These are phyloP conservation scores for Ogataea henricii DNA, from an alignment of 805 yeast genomes.

Conservation along the genomic window DNA sequence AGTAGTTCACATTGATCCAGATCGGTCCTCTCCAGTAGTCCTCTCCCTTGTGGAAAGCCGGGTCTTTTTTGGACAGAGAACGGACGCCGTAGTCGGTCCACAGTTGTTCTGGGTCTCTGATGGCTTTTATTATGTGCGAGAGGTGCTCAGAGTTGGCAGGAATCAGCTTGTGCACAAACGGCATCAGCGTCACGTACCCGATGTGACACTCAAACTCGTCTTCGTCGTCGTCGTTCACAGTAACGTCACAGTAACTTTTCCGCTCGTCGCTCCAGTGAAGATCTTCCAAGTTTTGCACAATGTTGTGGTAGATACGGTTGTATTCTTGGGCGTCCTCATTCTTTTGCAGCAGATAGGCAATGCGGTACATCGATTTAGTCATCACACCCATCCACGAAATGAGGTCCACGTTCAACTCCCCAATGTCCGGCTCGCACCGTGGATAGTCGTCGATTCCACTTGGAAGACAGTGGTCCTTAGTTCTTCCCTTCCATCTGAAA, in stretches of 20 bases:
- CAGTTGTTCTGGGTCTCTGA: constrained; percentile 70
- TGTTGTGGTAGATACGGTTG: constrained; percentile 51
- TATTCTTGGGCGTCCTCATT: constrained; percentile 61
- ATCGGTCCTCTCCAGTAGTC: constrained; percentile 96
- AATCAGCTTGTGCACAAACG: constrained; percentile 73
- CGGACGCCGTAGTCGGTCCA: constrained; percentile 82
- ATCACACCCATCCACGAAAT: constrained; percentile 92
- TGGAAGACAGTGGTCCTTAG: constrained; percentile 81
- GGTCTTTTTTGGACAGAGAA: constrained; percentile 70
- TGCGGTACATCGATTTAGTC: constrained; percentile 76
- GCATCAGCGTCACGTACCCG: constrained; percentile 86
- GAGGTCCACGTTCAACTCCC: constrained; percentile 88
- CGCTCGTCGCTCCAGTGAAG: constrained; percentile 79
- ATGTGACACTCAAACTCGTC: constrained; percentile 73
- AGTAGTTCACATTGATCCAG: constrained; percentile 90
- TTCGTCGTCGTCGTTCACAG: constrained; percentile 75
- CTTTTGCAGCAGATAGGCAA: constrained; percentile 64
- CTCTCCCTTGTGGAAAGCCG: constrained; percentile 72
- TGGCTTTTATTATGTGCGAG: constrained; percentile 51
- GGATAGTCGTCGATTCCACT: constrained; percentile 97
- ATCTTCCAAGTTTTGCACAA: constrained; percentile 64
- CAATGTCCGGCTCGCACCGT: constrained; percentile 80
- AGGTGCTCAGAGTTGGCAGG: constrained; percentile 50
- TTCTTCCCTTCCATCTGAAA: constrained; percentile 93
- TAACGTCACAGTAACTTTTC: constrained; percentile 76